These are phyloP conservation scores for Linnemannia schmuckeri DNA, from an alignment of 192 early-diverging fungal genomes.

Conservation along the genomic window DNA sequence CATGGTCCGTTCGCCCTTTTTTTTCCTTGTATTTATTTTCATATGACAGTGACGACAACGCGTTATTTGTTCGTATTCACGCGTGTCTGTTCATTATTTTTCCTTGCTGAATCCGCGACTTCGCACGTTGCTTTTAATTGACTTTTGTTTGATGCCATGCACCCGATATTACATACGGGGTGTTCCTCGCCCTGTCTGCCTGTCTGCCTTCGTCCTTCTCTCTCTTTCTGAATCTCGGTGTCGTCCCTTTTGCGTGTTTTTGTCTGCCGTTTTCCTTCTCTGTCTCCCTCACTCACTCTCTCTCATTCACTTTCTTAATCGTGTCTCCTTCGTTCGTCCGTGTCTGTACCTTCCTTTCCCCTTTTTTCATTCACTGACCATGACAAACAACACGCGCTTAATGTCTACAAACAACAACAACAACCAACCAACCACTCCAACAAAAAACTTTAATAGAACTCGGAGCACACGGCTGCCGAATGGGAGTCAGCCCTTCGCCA, in stretches of 20 bases:
- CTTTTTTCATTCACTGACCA: not conserved
- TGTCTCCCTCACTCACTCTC: not conserved
- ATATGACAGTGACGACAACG: not conserved
- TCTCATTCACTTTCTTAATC: not conserved
- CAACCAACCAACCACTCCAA: not conserved
- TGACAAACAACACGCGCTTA: not conserved
- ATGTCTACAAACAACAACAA: not conserved
- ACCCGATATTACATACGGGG: slow-evolving; percentile 4
- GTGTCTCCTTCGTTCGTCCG: not conserved
- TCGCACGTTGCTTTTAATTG: slow-evolving; percentile 7
- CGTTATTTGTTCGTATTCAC: not conserved
- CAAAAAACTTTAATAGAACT: slow-evolving; percentile 31
- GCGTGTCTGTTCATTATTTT: not conserved
- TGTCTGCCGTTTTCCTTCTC: not conserved
- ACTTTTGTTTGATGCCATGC: not conserved
- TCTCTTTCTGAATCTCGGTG: not conserved
- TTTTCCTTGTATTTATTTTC: not conserved
- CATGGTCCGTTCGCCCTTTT: not conserved
- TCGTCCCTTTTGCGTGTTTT: not conserved
- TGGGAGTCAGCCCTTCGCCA: slow-evolving; percentile 45
- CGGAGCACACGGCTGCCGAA: slow-evolving; percentile 45
- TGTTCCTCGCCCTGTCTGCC: not conserved
- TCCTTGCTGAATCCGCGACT: not conserved
- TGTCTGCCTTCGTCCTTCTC: not conserved
- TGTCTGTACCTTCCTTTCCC: not conserved